Evolutionary conservation across 495 filamentous ascomycete genomes (phyloP), one percentile per base, ranked within the genome.

Genomic region (Chaetomium cochliodes): DNA sequence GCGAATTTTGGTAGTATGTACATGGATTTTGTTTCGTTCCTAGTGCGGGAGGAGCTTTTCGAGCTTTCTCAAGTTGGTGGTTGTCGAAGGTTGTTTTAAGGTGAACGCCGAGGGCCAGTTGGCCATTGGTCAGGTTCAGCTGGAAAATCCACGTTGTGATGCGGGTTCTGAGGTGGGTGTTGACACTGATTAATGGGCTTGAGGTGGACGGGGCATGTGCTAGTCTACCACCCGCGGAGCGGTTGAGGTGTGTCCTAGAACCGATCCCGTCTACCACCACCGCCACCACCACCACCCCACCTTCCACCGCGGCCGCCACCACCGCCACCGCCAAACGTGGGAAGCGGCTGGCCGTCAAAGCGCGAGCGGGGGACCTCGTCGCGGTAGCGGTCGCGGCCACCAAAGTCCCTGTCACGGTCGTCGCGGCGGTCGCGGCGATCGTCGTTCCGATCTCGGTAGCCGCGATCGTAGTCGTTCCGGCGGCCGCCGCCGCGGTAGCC

Each of bases 271-370:
- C 65, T 57, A 39, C 51, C 46, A 25, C 65, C 65, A 49, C 65
- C 58, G 9, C 63, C 41, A 7, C 53, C 49, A 25, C 65, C 65
- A 42, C 65, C 59, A 5, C 63, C 41, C 11, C 42, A 20, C 18
- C 69, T 62, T 54, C 71, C 66, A 39, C 72, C 69, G 22, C 71
- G 61, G 44, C 76, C 71, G 13, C 61, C 55, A 3, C 52, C 57
- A 49, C 63, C 42, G 15, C 52, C 57, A 49, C 63, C 42, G 15
- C 50, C 50, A 22, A 58, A 75, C 2, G 73, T 75, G 8, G 73
- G 73, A 15, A 75, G 63, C 4, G 69, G 71, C 13, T 68, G 71
- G 26, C 73, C 73, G 60, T 73, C 65, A 26, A 75, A 64, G 1
- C 73, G 62, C 1, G 73, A 75, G 12, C 73, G 65, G 3, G 73